phyloP scores from a whole-genome alignment of 225 moss, liverwort and hornwort genomes.

The Pseudisothecium myosuroides region DNA sequence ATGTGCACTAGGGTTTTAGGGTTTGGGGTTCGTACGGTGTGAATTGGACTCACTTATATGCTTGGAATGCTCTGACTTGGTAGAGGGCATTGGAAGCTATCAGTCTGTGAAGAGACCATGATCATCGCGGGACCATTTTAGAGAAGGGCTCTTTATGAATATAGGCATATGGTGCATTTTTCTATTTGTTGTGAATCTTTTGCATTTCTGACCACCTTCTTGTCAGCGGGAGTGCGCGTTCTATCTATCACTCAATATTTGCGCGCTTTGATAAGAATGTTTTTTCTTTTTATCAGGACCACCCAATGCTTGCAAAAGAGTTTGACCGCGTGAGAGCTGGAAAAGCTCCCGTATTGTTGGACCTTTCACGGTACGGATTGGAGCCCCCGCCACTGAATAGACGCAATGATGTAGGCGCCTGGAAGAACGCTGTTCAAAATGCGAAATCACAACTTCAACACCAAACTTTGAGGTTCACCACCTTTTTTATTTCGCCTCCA shows the following conservation, averaged over 20 bases:
- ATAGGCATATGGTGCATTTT: background rate
- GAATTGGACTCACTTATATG: background rate
- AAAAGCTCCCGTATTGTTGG: constrained; percentile 64
- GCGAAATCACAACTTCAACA: constrained; percentile 87
- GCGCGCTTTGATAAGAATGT: background rate
- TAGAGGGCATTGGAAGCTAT: background rate
- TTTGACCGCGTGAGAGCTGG: constrained; percentile 86
- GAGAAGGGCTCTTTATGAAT: background rate
- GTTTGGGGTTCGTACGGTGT: background rate
- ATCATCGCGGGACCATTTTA: background rate
- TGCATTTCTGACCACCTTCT: background rate
- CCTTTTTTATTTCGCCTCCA: background rate
- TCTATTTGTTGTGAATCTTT: background rate
- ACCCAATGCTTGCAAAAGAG: constrained; percentile 87
- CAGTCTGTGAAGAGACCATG: background rate
- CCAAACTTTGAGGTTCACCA: constrained; percentile 62
- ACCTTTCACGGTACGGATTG: constrained; percentile 81
- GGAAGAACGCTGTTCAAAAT: constrained; percentile 78
- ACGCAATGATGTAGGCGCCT: constrained; percentile 74
- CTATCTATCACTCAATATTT: background rate
- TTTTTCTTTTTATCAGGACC: constrained; percentile 31
- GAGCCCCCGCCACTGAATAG: constrained; percentile 62
- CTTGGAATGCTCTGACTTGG: background rate
- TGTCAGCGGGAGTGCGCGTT: background rate
- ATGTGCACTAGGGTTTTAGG: background rate